phyloP scores from a whole-genome alignment of 305 asterid genomes.

The Solanum hybrid region DNA sequence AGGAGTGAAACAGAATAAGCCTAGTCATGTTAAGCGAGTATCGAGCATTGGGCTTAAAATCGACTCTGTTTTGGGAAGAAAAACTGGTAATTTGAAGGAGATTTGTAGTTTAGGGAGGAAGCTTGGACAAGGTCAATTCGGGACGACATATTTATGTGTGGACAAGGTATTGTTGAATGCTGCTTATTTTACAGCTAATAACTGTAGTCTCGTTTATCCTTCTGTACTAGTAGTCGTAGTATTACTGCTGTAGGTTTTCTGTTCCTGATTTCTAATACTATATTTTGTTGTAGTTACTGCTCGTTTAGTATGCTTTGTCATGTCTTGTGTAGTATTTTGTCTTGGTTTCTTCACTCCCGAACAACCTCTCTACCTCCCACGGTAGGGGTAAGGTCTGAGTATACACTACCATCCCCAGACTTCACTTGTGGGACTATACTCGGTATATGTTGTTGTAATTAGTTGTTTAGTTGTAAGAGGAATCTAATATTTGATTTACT shows the following conservation, averaged over 20 bases:
- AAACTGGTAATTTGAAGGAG: slow-evolving; percentile 51
- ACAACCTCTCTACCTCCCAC: not conserved
- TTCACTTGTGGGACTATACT: not conserved
- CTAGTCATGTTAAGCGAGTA: slow-evolving; percentile 37
- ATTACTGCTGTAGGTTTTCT: not conserved
- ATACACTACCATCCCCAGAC: not conserved
- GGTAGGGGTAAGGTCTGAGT: not conserved
- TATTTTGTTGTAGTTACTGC: not conserved
- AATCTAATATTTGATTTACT: not conserved
- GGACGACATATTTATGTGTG: slow-evolving; percentile 51
- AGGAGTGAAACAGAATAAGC: slow-evolving; percentile 27
- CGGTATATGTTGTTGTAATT: not conserved
- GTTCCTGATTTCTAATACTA: not conserved
- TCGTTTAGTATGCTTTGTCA: not conserved
- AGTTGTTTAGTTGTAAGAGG: not conserved
- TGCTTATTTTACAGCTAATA: not conserved
- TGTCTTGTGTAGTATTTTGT: not conserved
- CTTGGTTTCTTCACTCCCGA: not conserved
- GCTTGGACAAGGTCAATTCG: slow-evolving; percentile 72
- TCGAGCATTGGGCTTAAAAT: slow-evolving; percentile 53
- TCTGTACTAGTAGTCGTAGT: not conserved
- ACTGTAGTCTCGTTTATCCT: not conserved
- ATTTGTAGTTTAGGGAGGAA: slow-evolving; percentile 48
- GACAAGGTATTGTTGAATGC: slow-evolving; percentile 24
- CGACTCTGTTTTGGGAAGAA: slow-evolving; percentile 56